phyloP scores from a whole-genome alignment of 169 alveolate species.

The Theileria orientalis region DNA sequence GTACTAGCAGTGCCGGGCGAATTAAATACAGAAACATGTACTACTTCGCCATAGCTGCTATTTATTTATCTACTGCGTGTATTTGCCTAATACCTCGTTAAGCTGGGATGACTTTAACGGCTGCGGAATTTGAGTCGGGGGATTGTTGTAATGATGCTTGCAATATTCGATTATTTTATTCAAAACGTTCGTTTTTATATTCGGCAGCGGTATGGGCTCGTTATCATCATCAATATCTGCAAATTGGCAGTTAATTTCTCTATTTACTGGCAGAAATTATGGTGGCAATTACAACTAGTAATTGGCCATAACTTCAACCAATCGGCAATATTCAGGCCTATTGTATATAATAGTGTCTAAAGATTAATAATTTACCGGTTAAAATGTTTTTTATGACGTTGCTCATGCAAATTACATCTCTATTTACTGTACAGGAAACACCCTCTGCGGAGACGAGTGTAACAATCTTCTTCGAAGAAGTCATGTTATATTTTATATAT shows the following conservation, averaged over 20 bases:
- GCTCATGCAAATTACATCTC: constrained; percentile 84
- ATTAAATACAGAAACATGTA: too few species aligned
- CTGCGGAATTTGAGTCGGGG: constrained; percentile 91
- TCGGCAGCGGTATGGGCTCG: constrained; percentile 91
- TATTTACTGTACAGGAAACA: constrained; percentile 85
- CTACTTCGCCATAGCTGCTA: too few species aligned
- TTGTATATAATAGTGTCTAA: too few species aligned
- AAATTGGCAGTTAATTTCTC: neutral
- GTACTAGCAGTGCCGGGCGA: too few species aligned
- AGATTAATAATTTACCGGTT: too few species aligned
- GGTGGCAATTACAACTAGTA: neutral
- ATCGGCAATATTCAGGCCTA: too few species aligned
- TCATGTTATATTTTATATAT: constrained; percentile 11
- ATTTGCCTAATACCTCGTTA: constrained; percentile 65
- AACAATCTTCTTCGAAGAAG: constrained; percentile 66
- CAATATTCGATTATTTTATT: constrained; percentile 90
- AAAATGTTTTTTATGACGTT: constrained; percentile 86
- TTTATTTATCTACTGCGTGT: too few species aligned
- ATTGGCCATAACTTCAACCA: too few species aligned
- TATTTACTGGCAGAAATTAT: neutral
- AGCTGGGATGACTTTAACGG: constrained; percentile 88
- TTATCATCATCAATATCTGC: constrained; percentile 41
- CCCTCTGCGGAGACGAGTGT: constrained; percentile 87
- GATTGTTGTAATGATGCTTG: constrained; percentile 85
- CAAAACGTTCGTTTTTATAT: constrained; percentile 84